Base-by-base conservation (phyloP, 371 early-diverging fungal species). In the Apophysomyces trapeziformis region DNA sequence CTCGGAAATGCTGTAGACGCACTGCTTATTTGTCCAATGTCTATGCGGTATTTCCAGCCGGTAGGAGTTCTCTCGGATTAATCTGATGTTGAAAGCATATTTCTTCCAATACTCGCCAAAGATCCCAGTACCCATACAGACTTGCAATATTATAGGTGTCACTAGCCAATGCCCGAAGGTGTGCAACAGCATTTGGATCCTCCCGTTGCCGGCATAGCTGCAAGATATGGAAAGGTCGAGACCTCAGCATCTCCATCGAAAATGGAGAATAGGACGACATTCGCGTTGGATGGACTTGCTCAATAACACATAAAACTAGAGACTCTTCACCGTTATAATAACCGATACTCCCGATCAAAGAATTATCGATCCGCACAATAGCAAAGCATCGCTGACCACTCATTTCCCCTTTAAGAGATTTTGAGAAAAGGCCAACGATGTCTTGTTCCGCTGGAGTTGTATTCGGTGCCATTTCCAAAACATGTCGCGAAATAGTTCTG, bases 401-500 rank as follows among this genome's bases (percentile, higher is more conserved):
- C 11, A 35, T 57, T n/a, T 46, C 58, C 1, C 38, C 21, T 54
- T 57, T 39, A 8, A 72, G 35, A 8, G 71, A 38, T 45, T 64
- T 46, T 4, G 69, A 68, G n/a, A 78, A 44, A 2, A 71, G 45
- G 3, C 9, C n/a, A 5, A 66, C 13, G 16, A 65, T 45, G n/a
- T 79, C 75, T 39, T 45, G 18, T 60, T 76, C 74, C 44, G 67
- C 68, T 8, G 37, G 14, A 16, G 72, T 61, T 1, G 71, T 58
- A 12, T 63, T 35, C 4, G 69, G 39, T 14, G 69, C 67, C 13
- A 72, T 18, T 8, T 63, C 62, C 13, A 78, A n/a, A 12, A 72
- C 44, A 59, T 81, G 71, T 56, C 69, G 75, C n/a, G 70, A 77
- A 58, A 78, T 69, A 7, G 85, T 87, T 46, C 85, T 84, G 14